Base-by-base conservation (phyloP, 2,329 filamentous ascomycete genomes). In the Claviceps sp. region DNA sequence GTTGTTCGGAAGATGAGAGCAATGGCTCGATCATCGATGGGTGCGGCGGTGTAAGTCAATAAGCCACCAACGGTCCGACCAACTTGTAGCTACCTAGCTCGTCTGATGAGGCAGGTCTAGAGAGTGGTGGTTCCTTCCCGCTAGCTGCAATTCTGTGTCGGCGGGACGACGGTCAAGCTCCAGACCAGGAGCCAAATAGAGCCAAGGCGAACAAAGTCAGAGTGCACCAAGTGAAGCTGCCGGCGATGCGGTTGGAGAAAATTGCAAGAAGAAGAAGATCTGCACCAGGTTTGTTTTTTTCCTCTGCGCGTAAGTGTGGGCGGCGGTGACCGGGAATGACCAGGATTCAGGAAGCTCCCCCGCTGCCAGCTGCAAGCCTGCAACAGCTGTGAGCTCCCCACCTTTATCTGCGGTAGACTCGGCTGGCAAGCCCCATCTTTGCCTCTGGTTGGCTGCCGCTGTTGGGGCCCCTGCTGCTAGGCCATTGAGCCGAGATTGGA, bases 401-500 rank as follows among this genome's bases (percentile, higher is more conserved):
- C 17, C 8, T 11, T 10, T 11, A 22, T 22, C 10, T 13, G 8
- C 17, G 5, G 5, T 14, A 24, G 11, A 13, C 8, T 44, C 44
- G 24, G 16, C 45, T 47, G 37, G 37, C 43, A 39, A 24, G 43
- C 4, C 16, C 37, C 50, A 48, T 30, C 30, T 37, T 39, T 44
- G 4, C 42, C 16, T 24, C 39, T 50, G 48, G 39, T 42, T 50
- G 47, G 47, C 47, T 40, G 39, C 39, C n/a, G 6, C 22, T 5
- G n/a, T 13, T 7, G 26, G 7, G 7, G 19, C 48, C 51, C 51
- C 48, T 53, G 53, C 51, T 52, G 52, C 52, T 52, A 46, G 51
- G 54, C 51, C 46, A 53, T 45, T n/a, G 41, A 50, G 34, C 49
- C 52, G 49, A 54, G 40, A 54, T 54, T 54, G 46, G 37, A 47